These are phyloP conservation scores for Puccinia coronata DNA, from an alignment of 1,284 basidiomycete species.

Conservation along the genomic window DNA sequence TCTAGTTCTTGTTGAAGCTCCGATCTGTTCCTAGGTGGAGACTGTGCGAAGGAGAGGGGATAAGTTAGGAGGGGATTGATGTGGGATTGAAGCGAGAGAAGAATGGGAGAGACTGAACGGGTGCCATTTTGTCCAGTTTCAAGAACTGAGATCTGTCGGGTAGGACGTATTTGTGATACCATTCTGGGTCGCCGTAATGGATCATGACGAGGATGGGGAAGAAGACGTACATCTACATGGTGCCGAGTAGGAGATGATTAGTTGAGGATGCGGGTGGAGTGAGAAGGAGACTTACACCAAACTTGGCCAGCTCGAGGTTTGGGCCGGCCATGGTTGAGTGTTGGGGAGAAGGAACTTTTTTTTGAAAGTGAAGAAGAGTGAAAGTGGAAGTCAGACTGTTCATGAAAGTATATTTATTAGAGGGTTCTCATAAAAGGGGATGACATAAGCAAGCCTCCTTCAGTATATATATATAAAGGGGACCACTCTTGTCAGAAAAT, in stretches of 20 bases:
- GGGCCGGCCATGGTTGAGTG: slow-evolving; percentile 68
- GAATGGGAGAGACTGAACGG: slow-evolving; percentile 18
- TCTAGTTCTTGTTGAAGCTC: slow-evolving; percentile 29
- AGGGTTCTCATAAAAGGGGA: too few relatives aligned
- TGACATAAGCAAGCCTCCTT: neutral
- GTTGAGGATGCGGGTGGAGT: too few relatives aligned
- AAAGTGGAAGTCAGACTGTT: too few relatives aligned
- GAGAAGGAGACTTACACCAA: slow-evolving; percentile 52
- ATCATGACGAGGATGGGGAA: slow-evolving; percentile 80
- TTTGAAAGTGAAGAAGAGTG: neutral
- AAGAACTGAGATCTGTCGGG: slow-evolving; percentile 65
- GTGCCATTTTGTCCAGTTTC: slow-evolving; percentile 18
- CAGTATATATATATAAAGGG: too few relatives aligned
- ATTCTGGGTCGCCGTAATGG: slow-evolving; percentile 84
- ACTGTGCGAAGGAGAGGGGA: neutral
- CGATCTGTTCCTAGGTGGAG: slow-evolving; percentile 14
- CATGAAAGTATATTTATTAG: too few relatives aligned
- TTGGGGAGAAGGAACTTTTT: slow-evolving; percentile 67
- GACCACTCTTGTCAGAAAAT: too few relatives aligned
- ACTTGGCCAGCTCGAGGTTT: slow-evolving; percentile 63
- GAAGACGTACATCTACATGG: slow-evolving; percentile 76
- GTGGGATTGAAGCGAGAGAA: neutral
- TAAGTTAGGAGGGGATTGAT: neutral
- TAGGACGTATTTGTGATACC: slow-evolving; percentile 76
- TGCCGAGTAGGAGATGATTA: slow-evolving; percentile 58